These are phyloP conservation scores for Colletotrichum euphorbiae DNA, from an alignment of 2,329 filamentous ascomycete species.

Conservation along the genomic window DNA sequence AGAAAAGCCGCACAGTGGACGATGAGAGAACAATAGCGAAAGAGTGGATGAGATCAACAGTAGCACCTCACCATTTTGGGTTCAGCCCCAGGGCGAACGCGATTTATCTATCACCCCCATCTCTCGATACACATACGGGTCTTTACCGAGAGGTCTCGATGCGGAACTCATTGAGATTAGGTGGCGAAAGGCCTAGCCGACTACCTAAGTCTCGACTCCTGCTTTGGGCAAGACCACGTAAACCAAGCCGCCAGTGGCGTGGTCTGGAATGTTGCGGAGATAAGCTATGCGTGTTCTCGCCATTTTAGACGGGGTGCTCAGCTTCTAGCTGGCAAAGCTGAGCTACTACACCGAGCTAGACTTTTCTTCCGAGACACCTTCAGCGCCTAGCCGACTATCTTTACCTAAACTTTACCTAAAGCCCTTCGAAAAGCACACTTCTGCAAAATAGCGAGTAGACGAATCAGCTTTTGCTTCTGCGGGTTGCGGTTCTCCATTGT, in stretches of 20 bases:
- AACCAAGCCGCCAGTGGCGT: conserved; percentile 9
- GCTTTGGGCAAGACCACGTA: neutral
- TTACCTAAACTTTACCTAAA: conserved; percentile 3
- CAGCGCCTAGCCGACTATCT: conserved; percentile 2
- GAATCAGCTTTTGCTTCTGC: no score
- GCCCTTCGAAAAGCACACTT: neutral
- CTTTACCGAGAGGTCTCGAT: neutral
- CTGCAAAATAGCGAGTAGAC: neutral
- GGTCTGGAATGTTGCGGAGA: conserved; percentile 9
- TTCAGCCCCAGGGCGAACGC: neutral
- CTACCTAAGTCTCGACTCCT: neutral
- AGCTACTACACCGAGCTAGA: neutral
- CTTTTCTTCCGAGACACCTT: conserved; percentile 6
- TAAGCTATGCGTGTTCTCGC: conserved; percentile 1
- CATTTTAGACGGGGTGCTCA: neutral
- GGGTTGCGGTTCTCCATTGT: no score
- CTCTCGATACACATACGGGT: neutral
- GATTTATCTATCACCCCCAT: neutral
- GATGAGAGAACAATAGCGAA: neutral
- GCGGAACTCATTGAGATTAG: conserved; percentile 10
- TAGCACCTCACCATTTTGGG: no score
- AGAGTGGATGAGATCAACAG: neutral
- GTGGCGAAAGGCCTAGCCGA: conserved; percentile 3
- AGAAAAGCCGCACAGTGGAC: neutral
- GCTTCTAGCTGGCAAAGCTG: neutral